Base-by-base conservation (phyloP, 2,329 filamentous ascomycete species). In the Claviceps spartinae region DNA sequence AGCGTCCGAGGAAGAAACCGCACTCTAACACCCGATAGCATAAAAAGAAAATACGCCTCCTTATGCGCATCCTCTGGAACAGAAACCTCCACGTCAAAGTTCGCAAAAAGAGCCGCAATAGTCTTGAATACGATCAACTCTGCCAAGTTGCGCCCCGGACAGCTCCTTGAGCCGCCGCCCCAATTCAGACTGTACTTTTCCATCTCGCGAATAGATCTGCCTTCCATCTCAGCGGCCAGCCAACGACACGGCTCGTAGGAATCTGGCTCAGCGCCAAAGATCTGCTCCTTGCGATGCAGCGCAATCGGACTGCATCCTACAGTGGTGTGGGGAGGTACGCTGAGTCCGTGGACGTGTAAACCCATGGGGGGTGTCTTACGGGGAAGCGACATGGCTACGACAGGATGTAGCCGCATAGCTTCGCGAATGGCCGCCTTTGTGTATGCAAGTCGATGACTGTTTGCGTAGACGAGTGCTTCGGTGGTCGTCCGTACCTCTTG, bases 301-400 rank as follows among this genome's bases (percentile, higher is more conserved):
- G 72, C 67, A 1, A 72, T 66, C 0, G 76, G 73, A 45, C 70
- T 75, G 57, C 75, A 79, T 2, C 75, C 72, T 1, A 81, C 72
- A 0, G 69, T 70, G 0, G 73, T 74, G 3, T 72, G 70, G 0
- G 68, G 53, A 0, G 75, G 73, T 26, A 79, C 59, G 30, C 58
- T 57, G 50, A 64, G 54, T 2, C 68, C 70, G 40, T 75, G 68
- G 0, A 76, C 54, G 0, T 47, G 49, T 38, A 74, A 52, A 0
- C 69, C 71, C 0, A 53, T 53, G 0, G 45, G 18, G 0, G 75
- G 72, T 0, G 75, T 72, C 18, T 57, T 68, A 14, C 76, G 72
- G 5, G 75, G 67, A 14, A 78, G 65, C 0, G 73, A 69, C 72
- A 78, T 77, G 55, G 69, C 70, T 30, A 78, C 67, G 3, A 77